Base-by-base conservation (phyloP, 352 stramenopile genomes). In the Phytophthora pisi region DNA sequence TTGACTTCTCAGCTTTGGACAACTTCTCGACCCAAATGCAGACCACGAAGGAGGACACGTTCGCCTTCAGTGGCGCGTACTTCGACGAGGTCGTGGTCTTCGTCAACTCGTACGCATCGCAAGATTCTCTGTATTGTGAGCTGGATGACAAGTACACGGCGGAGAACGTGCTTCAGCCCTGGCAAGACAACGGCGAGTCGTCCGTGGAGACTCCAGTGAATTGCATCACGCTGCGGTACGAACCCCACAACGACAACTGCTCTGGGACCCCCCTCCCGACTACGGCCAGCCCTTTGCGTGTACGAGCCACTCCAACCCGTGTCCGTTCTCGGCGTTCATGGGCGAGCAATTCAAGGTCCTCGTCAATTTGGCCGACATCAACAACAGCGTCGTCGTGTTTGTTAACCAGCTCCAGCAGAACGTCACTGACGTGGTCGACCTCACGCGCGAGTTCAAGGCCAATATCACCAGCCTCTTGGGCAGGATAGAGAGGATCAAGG, bases 1-100 rank as follows among this genome's bases (percentile, higher is more conserved):
- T 83, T 42, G 55, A 89, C 42, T 90, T 91, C 57, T 83, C 75
- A 2, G 26, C 57, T 10, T 66, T 88, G 15, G 69, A 88, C 36
- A 60, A 57, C 8, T 86, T 88, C 26, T 57, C 70, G 1, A 20
- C 13, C 4, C 65, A 30, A 9, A 81, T 88, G 43, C 26, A 54
- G 15, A 57, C 10, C 42, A 74, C 68, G 3, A 66, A 64, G 18
- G 60, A 59, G 6, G 67, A 55, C 5, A 79, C 74, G 1, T 87
- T 88, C 43, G 31, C 53, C 0, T 55, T 81, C 13, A 52, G 72
- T 23, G 47, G 58, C 5, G 61, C 49, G 0, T 53, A 62, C n/a
- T 72, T 77, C 28, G 20, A 20, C 4, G 16, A 62, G 4, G 54
- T 71, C 9, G n/a, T 85, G 15, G 47, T 7, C 1, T 53, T 58